Evolutionary conservation across 1,284 basidiomycete genomes (phyloP), one percentile per base, ranked within the genome.

Genomic region (Cutaneotrichosporon sp.): DNA sequence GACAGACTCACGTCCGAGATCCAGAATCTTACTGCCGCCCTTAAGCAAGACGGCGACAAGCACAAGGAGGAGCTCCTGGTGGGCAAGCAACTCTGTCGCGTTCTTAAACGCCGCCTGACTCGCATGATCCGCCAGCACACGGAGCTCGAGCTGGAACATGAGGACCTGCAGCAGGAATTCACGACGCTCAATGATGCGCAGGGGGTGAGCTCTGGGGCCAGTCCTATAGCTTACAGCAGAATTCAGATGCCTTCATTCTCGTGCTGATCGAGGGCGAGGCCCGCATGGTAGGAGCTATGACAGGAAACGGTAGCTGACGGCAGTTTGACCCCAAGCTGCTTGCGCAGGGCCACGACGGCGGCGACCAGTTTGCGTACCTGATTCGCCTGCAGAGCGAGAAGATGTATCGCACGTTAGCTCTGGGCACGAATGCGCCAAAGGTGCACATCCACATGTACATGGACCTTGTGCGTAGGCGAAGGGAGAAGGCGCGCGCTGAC

Each of bases 81-180:
- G 33, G 15, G 20, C 8, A 20, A 39, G 47, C 46, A 12, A 10
- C 17, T 34, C 8, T 18, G 38, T 17, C 36, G 20, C 15, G 9
- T 15, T 15, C 18, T 34, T 2, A n/a, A 35, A 12, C 47, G 18
- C 39, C 22, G 34, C 18, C 38, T 33, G 22, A 8, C 37, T 10
- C 26, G 4, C 20, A 35, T 46, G 14, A 34, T 22, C 10, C 23
- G 39, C 15, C 37, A 50, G 15, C 37, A 79, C 55, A 77, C 76
- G 26, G 15, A 35, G 4, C 26, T 13, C 17, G 22, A 41, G 38
- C 13, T 45, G 12, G 22, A 73, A 13, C 65, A 67, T 0, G 78
- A 78, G 34, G 72, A 78, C 61, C 68, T 78, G 5, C 72, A 75
- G 43, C 56, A 70, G 40, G 67, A 69, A 12, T 74, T 73, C 10